Percentiles rank a stretch among this genome's conserved stretches.
phyloP scores from a whole-genome alignment of 1,139 yeast species.

The Blastobotrys raffinosifermentans region DNA sequence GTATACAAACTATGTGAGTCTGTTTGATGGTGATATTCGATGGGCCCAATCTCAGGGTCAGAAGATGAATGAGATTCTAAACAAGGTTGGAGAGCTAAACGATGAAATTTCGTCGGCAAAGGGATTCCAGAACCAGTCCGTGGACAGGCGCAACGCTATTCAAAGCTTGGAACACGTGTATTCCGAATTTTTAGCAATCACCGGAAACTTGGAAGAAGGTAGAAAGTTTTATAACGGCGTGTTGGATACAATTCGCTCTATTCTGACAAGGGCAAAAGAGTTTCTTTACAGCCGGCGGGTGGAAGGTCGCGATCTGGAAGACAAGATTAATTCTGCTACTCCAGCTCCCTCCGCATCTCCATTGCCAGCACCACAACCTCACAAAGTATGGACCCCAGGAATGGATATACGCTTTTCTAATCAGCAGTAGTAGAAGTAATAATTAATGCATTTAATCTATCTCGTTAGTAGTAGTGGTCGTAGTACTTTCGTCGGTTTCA shows the following conservation, averaged over 20 bases:
- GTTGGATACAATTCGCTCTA: conserved; percentile 43
- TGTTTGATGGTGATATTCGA: conserved; percentile 40
- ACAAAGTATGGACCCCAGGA: conserved; percentile 38
- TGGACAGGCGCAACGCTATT: conserved; percentile 32
- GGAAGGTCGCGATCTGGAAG: conserved; percentile 50
- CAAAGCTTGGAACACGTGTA: conserved; percentile 52
- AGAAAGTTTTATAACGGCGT: conserved; percentile 63
- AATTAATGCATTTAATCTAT: neutral
- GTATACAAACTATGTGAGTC: conserved; percentile 23
- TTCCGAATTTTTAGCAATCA: conserved; percentile 49
- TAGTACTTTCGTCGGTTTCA: conserved; percentile 2
- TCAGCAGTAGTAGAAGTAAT: neutral
- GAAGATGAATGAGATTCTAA: conserved; percentile 42
- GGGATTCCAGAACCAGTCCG: conserved; percentile 15
- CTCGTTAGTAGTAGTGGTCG: neutral
- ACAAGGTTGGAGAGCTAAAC: conserved; percentile 40
- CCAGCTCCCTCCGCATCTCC: conserved; percentile 2
- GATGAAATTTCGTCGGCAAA: conserved; percentile 32
- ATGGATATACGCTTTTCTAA: conserved; percentile 34
- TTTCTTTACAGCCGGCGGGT: conserved; percentile 49
- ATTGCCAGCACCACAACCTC: neutral
- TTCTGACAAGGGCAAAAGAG: conserved; percentile 47
- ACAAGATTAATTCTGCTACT: conserved; percentile 4
- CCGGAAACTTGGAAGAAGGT: conserved; percentile 63
- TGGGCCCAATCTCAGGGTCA: conserved; percentile 37